phyloP scores from a whole-genome alignment of 2,329 filamentous ascomycete genomes.

The Raffaelea arxii region DNA sequence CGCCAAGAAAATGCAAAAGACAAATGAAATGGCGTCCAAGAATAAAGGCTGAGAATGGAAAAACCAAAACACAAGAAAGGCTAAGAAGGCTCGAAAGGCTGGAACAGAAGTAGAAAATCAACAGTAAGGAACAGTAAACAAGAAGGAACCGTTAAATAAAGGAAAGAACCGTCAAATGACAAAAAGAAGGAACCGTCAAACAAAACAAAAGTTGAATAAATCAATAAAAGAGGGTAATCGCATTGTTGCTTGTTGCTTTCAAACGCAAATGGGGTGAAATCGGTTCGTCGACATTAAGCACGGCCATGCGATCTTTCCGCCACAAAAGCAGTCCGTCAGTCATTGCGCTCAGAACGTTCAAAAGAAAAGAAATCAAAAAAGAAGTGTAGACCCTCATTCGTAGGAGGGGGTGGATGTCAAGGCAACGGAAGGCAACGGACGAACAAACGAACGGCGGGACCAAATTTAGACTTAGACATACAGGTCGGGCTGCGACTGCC shows the following conservation, averaged over 20 bases:
- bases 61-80: neutral
- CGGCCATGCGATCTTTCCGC: constrained; percentile 36
- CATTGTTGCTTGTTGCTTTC: too few relatives aligned
- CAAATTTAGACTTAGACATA: constrained; percentile 22
- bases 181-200: neutral
- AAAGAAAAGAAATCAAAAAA: too few relatives aligned
- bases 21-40: neutral
- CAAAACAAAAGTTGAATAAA: constrained; percentile 2
- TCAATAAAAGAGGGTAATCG: neutral
- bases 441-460: too few relatives aligned
- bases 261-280: too few relatives aligned
- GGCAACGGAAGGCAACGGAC: too few relatives aligned
- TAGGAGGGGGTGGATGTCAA: too few relatives aligned
- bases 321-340: constrained; percentile 27
- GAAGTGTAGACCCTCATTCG: too few relatives aligned
- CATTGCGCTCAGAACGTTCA: too few relatives aligned
- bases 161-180: neutral
- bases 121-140: too few relatives aligned
- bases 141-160: neutral
- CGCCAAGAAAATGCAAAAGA: neutral
- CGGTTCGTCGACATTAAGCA: neutral
- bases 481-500: constrained; percentile 43
- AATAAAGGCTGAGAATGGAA: neutral
- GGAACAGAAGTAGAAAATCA: neutral
- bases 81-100: too few relatives aligned